These are phyloP conservation scores for Aspergillus bridgeri DNA, from an alignment of 495 filamentous ascomycete genomes.

Conservation along the genomic window DNA sequence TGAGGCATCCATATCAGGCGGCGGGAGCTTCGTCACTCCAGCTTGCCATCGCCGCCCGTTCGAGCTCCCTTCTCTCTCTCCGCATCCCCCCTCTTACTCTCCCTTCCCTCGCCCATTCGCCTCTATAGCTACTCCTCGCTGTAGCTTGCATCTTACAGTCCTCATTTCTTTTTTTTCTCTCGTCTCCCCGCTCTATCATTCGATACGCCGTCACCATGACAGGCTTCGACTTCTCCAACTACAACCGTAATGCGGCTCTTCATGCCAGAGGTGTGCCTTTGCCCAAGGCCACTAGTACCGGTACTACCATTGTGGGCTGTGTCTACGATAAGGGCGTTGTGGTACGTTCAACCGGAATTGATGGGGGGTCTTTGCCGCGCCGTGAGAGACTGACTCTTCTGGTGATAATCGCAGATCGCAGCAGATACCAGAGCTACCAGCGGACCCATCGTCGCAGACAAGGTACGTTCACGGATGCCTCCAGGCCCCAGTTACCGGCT, in stretches of 20 bases:
- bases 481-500: background rate
- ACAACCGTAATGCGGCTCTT: slow-evolving; percentile 95
- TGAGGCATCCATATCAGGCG: slow-evolving; percentile 38
- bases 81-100: background rate
- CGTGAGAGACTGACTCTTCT: slow-evolving; percentile 2
- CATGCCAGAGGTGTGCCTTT: slow-evolving; percentile 90
- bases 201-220: slow-evolving; percentile 63
- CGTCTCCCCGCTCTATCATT: slow-evolving; percentile 1
- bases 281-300: slow-evolving; percentile 96
- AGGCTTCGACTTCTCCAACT: slow-evolving; percentile 99
- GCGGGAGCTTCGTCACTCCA: slow-evolving; percentile 46
- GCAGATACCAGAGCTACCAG: slow-evolving; percentile 98
- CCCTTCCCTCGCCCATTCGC: background rate
- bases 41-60: slow-evolving; percentile 26
- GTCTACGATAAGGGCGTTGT: slow-evolving; percentile 96
- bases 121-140: background rate
- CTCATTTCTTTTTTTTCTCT: slow-evolving; percentile 2
- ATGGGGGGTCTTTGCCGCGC: background rate
- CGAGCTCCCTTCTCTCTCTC: slow-evolving; percentile 10
- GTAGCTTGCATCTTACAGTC: background rate
- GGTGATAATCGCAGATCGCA: slow-evolving; percentile 61
- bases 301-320: slow-evolving; percentile 98
- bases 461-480: slow-evolving; percentile 47
- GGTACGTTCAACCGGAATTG: slow-evolving; percentile 45
- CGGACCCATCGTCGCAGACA: slow-evolving; percentile 98